Evolutionary conservation across 2,329 filamentous ascomycete genomes (phyloP).

Genomic region (Coleophoma eucalyptorum): DNA sequence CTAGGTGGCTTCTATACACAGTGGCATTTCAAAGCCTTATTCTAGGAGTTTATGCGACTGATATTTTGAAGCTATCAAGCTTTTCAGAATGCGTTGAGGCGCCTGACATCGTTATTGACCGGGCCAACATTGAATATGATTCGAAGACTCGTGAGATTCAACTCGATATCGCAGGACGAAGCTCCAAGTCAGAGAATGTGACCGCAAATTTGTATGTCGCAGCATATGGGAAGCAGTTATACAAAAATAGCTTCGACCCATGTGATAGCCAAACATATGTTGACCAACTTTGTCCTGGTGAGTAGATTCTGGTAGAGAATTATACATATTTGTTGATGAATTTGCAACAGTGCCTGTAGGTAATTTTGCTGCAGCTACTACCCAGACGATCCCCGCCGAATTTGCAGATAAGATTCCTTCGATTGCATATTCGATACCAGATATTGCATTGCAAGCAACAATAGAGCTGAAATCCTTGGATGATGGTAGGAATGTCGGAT

Average conservation of each 20-base stretch:
- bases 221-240: conserved; percentile 79
- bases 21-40: neutral
- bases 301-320: conserved; percentile 20
- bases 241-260: conserved; percentile 74
- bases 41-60: conserved; percentile 27
- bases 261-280: conserved; percentile 66
- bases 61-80: conserved; percentile 73
- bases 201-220: conserved; percentile 68
- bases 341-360: conserved; percentile 60
- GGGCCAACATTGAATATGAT: conserved; percentile 74
- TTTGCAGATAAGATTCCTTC: conserved; percentile 72
- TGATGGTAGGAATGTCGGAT: conserved; percentile 62
- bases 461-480: conserved; percentile 65
- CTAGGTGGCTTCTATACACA: neutral
- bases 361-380: conserved; percentile 65
- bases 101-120: conserved; percentile 61
- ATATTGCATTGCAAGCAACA: conserved; percentile 79
- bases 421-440: conserved; percentile 84
- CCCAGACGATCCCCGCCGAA: conserved; percentile 63
- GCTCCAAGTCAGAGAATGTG: conserved; percentile 70
- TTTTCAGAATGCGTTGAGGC: conserved; percentile 67
- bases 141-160: conserved; percentile 63
- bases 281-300: conserved; percentile 73
- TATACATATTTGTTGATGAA: conserved; percentile 1
- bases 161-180: conserved; percentile 79